phyloP scores from a whole-genome alignment of 177 flowering plant species.

The Vitis hybrid region DNA sequence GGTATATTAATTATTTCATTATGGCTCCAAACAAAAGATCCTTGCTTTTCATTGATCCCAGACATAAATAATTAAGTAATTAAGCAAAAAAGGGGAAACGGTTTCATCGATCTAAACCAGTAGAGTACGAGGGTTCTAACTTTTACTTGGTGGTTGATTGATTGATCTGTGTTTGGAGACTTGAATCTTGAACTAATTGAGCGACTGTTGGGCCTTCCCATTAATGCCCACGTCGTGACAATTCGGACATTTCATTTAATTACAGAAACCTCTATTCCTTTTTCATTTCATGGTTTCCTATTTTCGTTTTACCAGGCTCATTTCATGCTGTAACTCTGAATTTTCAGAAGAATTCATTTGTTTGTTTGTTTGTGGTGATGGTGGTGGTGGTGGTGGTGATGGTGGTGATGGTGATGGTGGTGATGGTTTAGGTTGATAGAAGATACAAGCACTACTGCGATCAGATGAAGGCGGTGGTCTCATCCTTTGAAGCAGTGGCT shows the following conservation, averaged over 20 bases:
- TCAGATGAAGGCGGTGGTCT: slow-evolving; percentile 78
- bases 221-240: slow-evolving; percentile 51
- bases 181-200: slow-evolving; percentile 43
- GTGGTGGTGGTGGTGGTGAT: no score
- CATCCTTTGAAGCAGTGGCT: slow-evolving; percentile 78
- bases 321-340: neutral
- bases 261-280: slow-evolving; percentile 34
- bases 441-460: slow-evolving; percentile 91
- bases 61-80: neutral
- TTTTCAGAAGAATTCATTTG: neutral
- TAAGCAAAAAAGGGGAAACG: neutral
- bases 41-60: neutral
- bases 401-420: neutral
- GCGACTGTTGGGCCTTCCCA: slow-evolving; percentile 46
- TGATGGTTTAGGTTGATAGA: slow-evolving; percentile 63
- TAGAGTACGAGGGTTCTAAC: slow-evolving; percentile 8
- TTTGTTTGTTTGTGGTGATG: neutral
- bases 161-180: slow-evolving; percentile 1
- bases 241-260: slow-evolving; percentile 34
- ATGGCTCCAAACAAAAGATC: neutral
- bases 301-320: neutral
- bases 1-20: slow-evolving; percentile 33
- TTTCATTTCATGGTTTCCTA: slow-evolving; percentile 18
- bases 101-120: slow-evolving; percentile 4
- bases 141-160: slow-evolving; percentile 11